Base-by-base conservation (phyloP, 176 grass and related monocot genomes). In the Stipa capillata region DNA sequence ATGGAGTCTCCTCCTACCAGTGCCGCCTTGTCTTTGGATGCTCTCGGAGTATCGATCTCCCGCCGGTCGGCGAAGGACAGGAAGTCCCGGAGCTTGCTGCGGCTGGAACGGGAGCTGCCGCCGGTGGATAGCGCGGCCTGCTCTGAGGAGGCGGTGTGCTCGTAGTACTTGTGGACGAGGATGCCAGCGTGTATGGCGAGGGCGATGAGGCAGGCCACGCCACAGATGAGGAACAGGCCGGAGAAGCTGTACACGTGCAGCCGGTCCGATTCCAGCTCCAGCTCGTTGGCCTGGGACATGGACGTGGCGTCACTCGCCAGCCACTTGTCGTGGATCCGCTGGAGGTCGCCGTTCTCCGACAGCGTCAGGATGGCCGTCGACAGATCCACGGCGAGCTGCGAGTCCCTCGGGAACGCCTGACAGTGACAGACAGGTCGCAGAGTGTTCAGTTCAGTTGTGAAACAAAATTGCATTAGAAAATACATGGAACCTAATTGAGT, bases 261-360 rank as follows among this genome's bases (percentile, higher is more conserved):
- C 11, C 56, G 90, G 28, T 85, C 77, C 37, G 88, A 69, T 3
- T n/a, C n/a, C n/a, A n/a, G n/a, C n/a, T 69, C 24, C 28, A 97
- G 52, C 7, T 84, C 83, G 0, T 58, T 63, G 3, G 29, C 33
- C 63, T 82, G 65, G 0, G 82, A 69, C 36, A 62, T 65, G 1
- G 79, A 25, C 39, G n/a, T n/a, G 16, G 39, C 1, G 13, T 62
- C 79, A 36, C 32, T 28, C 48, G 85, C 54, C 70, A 97, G 75
- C 93, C 90, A 93, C 78, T 97, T 97, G 66, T 97, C 84, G 47
- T 84, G 79, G 76, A 93, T 97, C 61, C 85, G 69, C 65, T 93
- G 90, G 13, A 97, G 93, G 75, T 97, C 90, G 18, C 93, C 93
- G 54, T 82, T 97, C 83, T 97, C 93, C 61, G 93, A 93, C 66